Evolutionary conservation across 805 yeast genomes (phyloP), one percentile per base, ranked within the genome.

Genomic region (Saturnispora mendoncae): DNA sequence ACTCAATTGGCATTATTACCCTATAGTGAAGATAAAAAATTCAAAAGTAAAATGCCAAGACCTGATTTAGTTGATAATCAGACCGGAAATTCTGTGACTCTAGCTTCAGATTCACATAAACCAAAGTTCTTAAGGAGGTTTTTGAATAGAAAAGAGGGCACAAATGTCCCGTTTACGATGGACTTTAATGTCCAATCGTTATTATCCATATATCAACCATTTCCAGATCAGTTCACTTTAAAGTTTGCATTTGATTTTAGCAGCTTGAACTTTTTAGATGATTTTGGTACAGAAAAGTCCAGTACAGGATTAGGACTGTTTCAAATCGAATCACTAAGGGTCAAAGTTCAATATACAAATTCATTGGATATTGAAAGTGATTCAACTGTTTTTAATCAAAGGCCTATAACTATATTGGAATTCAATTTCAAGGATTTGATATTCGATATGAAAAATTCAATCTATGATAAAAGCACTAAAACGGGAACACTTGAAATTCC

Each of bases 291-390:
- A 10, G 38, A 27, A n/a, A 29, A 30, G n/a, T 12, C 14, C 4
- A 26, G 25, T 21, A 39, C 12, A 9, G 42, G 37, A 13, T 23
- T 39, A 17, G 38, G 42, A 12, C n/a, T 39, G 3, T 27, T 39
- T 17, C 17, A 39, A 21, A 33, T 33, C 12, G 36, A 39, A 8
- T 39, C 42, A 15, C 24, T 33, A 4, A 23, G 26, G 6, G 9
- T 39, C 7, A 25, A 20, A 8, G 23, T 39, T 15, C 9, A 27
- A 9, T 39, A 28, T 15, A 25, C 33, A 12, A 18, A 29, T 13
- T 6, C 7, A 12, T 13, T 36, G 10, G 13, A 18, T 8, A 27
- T 36, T 18, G 33, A 17, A 8, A 33, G 20, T 9, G 25, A 14
- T 18, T 14, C 14, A 13, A 25, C 17, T 13, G n/a, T 12, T 3